A percentile compares a stretch with the other conserved stretches of the same genome.
Evolutionary conservation across 805 yeast species (phyloP).

Genomic region (Alloascoidea hylecoeti): DNA sequence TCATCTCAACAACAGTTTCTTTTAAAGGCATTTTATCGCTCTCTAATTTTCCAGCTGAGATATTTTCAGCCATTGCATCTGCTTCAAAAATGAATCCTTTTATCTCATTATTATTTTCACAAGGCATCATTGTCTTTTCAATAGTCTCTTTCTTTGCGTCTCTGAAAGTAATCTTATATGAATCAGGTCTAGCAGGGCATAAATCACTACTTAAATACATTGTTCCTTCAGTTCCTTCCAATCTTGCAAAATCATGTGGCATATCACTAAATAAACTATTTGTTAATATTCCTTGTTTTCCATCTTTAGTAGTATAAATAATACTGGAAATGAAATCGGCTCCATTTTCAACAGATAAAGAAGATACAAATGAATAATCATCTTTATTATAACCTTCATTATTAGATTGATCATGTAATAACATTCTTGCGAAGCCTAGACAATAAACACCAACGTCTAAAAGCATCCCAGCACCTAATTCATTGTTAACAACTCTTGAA

Average conservation of each 20-base stretch:
- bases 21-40: constrained; percentile 23
- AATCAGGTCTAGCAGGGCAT: background rate
- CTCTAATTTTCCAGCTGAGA: constrained; percentile 23
- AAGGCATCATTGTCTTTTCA: background rate
- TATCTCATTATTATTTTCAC: background rate
- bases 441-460: constrained; percentile 42
- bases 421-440: constrained; percentile 21
- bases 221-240: constrained; percentile 11
- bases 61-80: constrained; percentile 33
- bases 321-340: constrained; percentile 4
- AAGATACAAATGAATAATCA: constrained; percentile 8
- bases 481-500: constrained; percentile 26
- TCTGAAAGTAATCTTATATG: background rate
- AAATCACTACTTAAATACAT: constrained; percentile 2
- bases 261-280: constrained; percentile 8
- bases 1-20: constrained; percentile 33
- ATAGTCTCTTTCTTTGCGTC: constrained; percentile 1
- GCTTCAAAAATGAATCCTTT: constrained; percentile 31
- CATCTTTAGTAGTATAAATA: constrained; percentile 19
- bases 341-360: background rate
- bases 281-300: constrained; percentile 26
- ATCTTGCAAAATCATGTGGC: constrained; percentile 7
- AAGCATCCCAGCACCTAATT: constrained; percentile 41
- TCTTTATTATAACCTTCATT: constrained; percentile 20
- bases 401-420: constrained; percentile 17